Evolutionary conservation across 2,329 filamentous ascomycete species (phyloP).

Genomic region (Emydomyces testavorans): DNA sequence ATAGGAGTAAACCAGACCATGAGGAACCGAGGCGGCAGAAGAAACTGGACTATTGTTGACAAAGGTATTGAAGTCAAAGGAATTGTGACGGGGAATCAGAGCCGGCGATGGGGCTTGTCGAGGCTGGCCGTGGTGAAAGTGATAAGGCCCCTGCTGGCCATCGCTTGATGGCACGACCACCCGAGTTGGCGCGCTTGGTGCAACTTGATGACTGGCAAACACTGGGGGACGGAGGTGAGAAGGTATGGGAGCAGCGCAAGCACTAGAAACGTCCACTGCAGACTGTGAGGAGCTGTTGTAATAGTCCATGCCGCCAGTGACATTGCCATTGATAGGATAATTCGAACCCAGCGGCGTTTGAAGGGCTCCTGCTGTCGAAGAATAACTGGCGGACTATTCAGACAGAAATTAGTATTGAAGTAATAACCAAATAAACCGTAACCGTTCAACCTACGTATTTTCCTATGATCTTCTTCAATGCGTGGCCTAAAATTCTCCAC

Average conservation of each 20-base stretch:
- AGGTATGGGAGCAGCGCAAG: constrained; percentile 37
- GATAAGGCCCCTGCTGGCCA: neutral
- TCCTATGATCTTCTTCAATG: constrained; percentile 94
- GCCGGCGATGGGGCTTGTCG: constrained; percentile 23
- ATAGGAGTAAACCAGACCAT: constrained; percentile 26
- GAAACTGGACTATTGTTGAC: constrained; percentile 22
- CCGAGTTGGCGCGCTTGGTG: neutral
- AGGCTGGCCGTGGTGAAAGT: constrained; percentile 20
- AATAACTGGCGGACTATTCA: constrained; percentile 53
- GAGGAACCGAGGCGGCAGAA: constrained; percentile 18
- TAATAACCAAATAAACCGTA: constrained; percentile 4
- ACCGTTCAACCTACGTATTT: constrained; percentile 70
- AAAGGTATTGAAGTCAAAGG: constrained; percentile 32
- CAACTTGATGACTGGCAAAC: neutral
- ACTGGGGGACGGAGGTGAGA: constrained; percentile 27
- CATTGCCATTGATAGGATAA: constrained; percentile 34
- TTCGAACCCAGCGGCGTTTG: constrained; percentile 30
- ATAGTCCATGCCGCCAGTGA: constrained; percentile 40
- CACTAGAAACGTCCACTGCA: constrained; percentile 34
- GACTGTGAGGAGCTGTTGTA: constrained; percentile 41
- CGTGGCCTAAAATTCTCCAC: constrained; percentile 78
- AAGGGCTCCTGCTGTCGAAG: constrained; percentile 47
- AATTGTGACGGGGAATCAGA: constrained; percentile 18
- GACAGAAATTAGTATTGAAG: constrained; percentile 19
- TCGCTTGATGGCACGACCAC: constrained; percentile 8